Conservation (phyloP, 495 filamentous ascomycete genomes). For the Annulohypoxylon stygium region DNA sequence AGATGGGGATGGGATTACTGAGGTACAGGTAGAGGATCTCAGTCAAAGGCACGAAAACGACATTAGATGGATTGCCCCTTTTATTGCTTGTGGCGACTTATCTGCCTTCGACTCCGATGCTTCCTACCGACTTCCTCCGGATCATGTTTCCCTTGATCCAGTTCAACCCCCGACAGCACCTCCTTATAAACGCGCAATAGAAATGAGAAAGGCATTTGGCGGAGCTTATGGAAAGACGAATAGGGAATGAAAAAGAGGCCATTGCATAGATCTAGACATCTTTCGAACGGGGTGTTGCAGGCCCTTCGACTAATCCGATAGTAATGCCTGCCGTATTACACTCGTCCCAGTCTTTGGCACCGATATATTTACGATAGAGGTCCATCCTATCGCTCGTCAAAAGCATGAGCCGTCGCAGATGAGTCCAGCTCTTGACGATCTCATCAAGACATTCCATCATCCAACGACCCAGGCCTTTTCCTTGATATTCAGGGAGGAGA, state of each 20-base stretch:
- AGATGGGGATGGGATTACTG: constrained; percentile 70
- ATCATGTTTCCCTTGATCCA: constrained; percentile 84
- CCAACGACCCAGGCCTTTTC: constrained; percentile 73
- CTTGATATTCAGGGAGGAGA: constrained; percentile 66
- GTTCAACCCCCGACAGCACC: constrained; percentile 97
- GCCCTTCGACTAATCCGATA: constrained; percentile 45
- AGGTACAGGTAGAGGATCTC: constrained; percentile 67
- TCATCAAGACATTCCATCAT: constrained; percentile 71
- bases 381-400: constrained; percentile 58
- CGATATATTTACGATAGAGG: constrained; percentile 64
- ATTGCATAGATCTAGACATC: constrained; percentile 6
- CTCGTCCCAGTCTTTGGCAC: constrained; percentile 58
- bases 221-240: constrained; percentile 85
- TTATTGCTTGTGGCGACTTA: constrained; percentile 96
- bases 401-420: constrained; percentile 68
- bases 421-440: constrained; percentile 65
- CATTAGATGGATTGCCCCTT: constrained; percentile 87
- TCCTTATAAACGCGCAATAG: constrained; percentile 90
- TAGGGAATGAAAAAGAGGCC: constrained; percentile 34
- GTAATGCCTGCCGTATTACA: constrained; percentile 43
- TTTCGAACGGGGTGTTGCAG: constrained; percentile 31
- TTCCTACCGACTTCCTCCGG: constrained; percentile 83
- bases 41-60: constrained; percentile 60
- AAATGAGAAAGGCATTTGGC: constrained; percentile 80
- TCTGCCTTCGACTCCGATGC: constrained; percentile 95